Evolutionary conservation across 208 protist genomes (phyloP).

Genomic region (Hexamita inflata): DNA sequence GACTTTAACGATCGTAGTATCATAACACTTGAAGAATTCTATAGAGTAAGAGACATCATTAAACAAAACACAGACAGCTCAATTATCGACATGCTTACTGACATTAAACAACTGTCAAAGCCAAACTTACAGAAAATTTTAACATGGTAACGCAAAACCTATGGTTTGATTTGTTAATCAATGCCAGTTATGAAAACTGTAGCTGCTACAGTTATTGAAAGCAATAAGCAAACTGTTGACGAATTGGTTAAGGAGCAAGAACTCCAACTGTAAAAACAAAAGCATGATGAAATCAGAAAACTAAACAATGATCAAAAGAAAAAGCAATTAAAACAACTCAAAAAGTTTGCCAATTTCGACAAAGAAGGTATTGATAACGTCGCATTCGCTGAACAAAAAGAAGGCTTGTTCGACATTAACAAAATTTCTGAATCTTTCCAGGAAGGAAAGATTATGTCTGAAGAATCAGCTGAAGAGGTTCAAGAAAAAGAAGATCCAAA

Average conservation of each 20-base stretch:
- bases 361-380: neutral
- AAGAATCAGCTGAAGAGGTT: neutral
- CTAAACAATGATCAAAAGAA: neutral
- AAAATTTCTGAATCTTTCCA: neutral
- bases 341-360: neutral
- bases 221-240: neutral
- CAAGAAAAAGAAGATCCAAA: neutral
- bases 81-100: neutral
- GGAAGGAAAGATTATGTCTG: neutral
- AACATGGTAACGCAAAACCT: too few species aligned
- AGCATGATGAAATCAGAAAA: neutral
- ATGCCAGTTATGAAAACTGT: too few species aligned
- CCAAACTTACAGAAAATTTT: neutral
- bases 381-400: neutral
- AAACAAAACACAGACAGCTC: neutral
- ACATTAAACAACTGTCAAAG: neutral
- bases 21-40: neutral
- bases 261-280: neutral
- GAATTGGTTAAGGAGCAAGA: too few species aligned
- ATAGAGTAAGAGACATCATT: neutral
- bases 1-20: constrained; percentile 1
- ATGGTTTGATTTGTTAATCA: too few species aligned
- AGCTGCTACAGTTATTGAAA: neutral
- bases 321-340: neutral
- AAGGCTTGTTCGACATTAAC: neutral